A percentile compares a stretch with the other conserved stretches of the same genome.
These are phyloP conservation scores for Suaeda aralocaspica DNA, from an alignment of 148 eudicot genomes.

Conservation along the genomic window DNA sequence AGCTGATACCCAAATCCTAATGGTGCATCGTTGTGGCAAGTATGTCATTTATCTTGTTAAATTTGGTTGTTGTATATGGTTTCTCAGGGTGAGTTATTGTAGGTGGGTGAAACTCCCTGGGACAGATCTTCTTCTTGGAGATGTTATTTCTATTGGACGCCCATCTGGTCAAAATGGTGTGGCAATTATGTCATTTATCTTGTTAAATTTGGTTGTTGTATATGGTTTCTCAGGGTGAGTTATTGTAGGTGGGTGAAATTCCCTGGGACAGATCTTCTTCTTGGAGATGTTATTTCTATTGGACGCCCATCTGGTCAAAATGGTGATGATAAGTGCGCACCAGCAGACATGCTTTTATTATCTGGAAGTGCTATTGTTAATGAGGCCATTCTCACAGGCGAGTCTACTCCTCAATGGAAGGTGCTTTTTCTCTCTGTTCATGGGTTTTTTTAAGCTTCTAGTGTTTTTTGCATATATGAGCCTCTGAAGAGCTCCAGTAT, in stretches of 20 bases:
- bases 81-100: conserved; percentile 25
- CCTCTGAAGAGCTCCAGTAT: not conserved
- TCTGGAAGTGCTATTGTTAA: conserved; percentile 96
- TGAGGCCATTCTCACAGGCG: conserved; percentile 97
- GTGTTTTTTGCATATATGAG: not conserved
- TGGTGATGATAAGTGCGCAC: conserved; percentile 95
- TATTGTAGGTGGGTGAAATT: conserved; percentile 79
- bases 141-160: conserved; percentile 95
- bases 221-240: conserved; percentile 22
- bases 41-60: conserved; percentile 36
- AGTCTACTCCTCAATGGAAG: conserved; percentile 99
- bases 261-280: conserved; percentile 87
- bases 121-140: conserved; percentile 92
- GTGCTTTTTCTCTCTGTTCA: conserved; percentile 36
- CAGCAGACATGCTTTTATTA: conserved; percentile 90
- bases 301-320: conserved; percentile 76
- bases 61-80: conserved; percentile 11
- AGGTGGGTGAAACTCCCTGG: conserved; percentile 94
- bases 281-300: conserved; percentile 95
- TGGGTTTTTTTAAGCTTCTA: not conserved
- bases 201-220: conserved; percentile 9
- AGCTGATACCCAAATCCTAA: conserved; percentile 80
- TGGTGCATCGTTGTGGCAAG: conserved; percentile 98
- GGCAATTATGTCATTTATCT: conserved; percentile 62
- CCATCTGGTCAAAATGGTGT: conserved; percentile 77